Conservation (phyloP, 805 yeast genomes). For the Debaryomyces castellii region DNA sequence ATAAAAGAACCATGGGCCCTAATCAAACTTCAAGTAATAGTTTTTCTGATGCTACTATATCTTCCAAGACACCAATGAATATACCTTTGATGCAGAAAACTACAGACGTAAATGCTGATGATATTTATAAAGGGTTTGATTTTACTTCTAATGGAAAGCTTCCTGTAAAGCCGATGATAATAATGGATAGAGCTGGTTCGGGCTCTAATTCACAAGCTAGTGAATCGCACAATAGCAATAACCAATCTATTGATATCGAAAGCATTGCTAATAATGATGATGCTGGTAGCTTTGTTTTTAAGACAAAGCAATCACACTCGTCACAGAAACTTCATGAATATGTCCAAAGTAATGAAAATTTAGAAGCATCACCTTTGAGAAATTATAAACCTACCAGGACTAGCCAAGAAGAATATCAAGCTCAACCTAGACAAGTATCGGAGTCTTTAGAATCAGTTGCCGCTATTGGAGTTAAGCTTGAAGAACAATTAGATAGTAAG, state of each 20-base stretch:
- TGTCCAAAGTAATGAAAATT: conserved; percentile 14
- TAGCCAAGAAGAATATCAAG: neutral
- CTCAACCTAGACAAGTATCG: conserved; percentile 15
- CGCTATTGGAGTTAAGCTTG: conserved; percentile 23
- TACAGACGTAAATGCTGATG: conserved; percentile 5
- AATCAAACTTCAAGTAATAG: neutral
- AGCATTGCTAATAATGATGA: conserved; percentile 8
- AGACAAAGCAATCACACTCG: conserved; percentile 5
- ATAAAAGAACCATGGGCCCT: conserved; percentile 5
- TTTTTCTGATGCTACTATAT: neutral
- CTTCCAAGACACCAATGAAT: neutral
- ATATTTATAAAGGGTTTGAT: conserved; percentile 34
- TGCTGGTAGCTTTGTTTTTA: conserved; percentile 17
- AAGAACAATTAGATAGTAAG: conserved; percentile 14
- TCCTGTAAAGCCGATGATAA: conserved; percentile 43
- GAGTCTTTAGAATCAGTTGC: conserved; percentile 29
- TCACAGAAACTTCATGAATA: conserved; percentile 21
- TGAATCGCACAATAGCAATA: neutral
- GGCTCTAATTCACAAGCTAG: neutral
- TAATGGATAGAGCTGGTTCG: conserved; percentile 24
- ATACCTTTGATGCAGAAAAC: too few relatives aligned
- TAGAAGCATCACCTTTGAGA: conserved; percentile 23
- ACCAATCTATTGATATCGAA: conserved; percentile 1
- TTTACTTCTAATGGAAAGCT: conserved; percentile 43
- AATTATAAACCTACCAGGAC: conserved; percentile 10